Evolutionary conservation across 2,329 filamentous ascomycete genomes (phyloP), one percentile per base, ranked within the genome.

Genomic region (Colletotrichum cuscutae): DNA sequence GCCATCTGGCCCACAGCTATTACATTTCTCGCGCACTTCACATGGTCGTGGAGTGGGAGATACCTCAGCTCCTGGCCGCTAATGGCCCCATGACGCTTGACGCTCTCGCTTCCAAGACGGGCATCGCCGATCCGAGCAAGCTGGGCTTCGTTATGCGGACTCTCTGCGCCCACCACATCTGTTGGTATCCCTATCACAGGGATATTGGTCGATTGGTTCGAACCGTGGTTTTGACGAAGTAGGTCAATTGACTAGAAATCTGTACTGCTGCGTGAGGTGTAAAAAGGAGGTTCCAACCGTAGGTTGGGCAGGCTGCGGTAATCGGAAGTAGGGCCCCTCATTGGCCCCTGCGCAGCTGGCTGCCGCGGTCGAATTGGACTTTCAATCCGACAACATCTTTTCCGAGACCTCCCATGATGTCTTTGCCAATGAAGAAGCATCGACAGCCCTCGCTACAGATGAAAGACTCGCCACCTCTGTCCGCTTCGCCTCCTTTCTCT

Each of bases 101-200:
- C 12, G 66, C 53, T 42, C 70, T 72, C 32, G 42, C 70, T n/a
- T 15, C 59, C 15, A 35, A 64, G 70, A 64, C 65, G 42, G 70
- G 70, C 26, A 46, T 72, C 42, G 65, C 49, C 46, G 65, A 72
- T 26, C 13, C 28, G 53, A 30, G 53, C 32, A 72, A 69, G 70
- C 59, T 72, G 59, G 70, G 42, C n/a, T n/a, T 69, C 7, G 70
- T 72, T 26, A 72, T 72, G 59, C 53, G 70, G n/a, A 72, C 66
- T 3, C n/a, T 72, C 8, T 72, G 70, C 35, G 59, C 70, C 12
- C 70, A 69, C 53, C 65, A 69, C 19, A 30, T 72, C 59, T 72
- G n/a, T n/a, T n/a, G n/a, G n/a, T n/a, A n/a, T n/a, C n/a, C n/a
- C n/a, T n/a, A n/a, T n/a, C n/a, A n/a, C n/a, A n/a, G n/a, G n/a